Evolutionary conservation across 345 rosid species (phyloP).

Genomic region (rapeseed (Brassica napus)): DNA sequence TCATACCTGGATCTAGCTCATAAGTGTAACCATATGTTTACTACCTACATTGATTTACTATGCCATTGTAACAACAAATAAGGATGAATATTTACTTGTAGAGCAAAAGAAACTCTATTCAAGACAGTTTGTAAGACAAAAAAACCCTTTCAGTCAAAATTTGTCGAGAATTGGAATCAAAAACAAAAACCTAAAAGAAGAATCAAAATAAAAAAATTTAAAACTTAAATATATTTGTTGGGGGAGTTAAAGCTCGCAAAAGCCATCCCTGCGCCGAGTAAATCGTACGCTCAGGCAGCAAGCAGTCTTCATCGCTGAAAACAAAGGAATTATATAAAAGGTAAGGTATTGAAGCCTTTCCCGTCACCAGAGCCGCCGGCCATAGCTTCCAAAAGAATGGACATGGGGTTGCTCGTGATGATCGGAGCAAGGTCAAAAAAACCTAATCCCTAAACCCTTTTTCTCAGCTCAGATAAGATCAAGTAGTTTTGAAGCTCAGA

Average conservation of each 20-base stretch:
- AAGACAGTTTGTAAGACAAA: too few relatives aligned
- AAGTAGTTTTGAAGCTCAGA: conserved; percentile 41
- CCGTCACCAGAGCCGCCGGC: conserved; percentile 56
- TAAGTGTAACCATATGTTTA: conserved; percentile 4
- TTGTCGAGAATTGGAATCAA: not conserved
- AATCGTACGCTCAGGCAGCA: conserved; percentile 59
- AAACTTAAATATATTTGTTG: not conserved
- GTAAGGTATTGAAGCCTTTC: conserved; percentile 6
- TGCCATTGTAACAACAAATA: not conserved
- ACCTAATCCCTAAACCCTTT: conserved; percentile 9
- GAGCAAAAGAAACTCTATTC: not conserved
- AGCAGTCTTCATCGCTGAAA: conserved; percentile 80
- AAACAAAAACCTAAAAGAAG: not conserved
- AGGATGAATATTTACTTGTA: not conserved
- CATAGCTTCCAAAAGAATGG: conserved; percentile 17
- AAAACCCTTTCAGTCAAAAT: not conserved
- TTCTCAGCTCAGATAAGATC: conserved; percentile 86
- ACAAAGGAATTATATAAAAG: conserved; percentile 14
- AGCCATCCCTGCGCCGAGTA: conserved; percentile 61
- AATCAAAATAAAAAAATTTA: not conserved
- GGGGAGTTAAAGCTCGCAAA: conserved; percentile 53
- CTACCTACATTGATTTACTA: not conserved
- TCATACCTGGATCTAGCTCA: conserved; percentile 5
- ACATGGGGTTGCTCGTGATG: conserved; percentile 37
- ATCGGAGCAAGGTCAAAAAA: conserved; percentile 3